Base-by-base conservation (phyloP, 2,329 filamentous ascomycete species). In the Aspergillus sp. region DNA sequence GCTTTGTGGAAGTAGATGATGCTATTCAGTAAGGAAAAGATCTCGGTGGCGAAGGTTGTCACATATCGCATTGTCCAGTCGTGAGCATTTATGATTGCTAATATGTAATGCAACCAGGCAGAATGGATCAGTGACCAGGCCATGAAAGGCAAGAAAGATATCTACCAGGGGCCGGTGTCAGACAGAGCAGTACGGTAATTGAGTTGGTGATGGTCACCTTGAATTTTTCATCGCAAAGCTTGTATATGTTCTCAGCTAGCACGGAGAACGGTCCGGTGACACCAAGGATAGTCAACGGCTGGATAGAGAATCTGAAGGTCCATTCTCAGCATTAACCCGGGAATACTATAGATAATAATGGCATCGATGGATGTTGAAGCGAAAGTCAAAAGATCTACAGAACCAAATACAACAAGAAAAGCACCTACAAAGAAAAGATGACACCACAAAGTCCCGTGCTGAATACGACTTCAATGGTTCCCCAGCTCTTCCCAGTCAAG, bases 61-160 rank as follows among this genome's bases (percentile, higher is more conserved):
- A 85, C 82, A 62, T 85, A 85, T 56, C 79, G 74, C 82, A 85
- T 85, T 0, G 82, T 85, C 79, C 81, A 85, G 63, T 84, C 81
- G 58, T 85, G 81, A 3, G 81, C 82, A 62, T 85, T 85, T 64
- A 84, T 78, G 44, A 84, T 76, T 47, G 82, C 81, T 10, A 85
- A 71, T 3, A 84, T 64, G 54, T 77, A 78, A 58, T 83, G 80
- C 73, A 85, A 78, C 82, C 82, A 85, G 6, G 73, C 78, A 5
- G 81, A 73, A 60, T 85, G 82, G 45, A 85, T 82, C 32, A 84
- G 72, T 2, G 79, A 76, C 82, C 82, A 85, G 2, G 82, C 80
- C 80, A 85, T 85, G 60, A 85, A 79, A 1, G 79, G 75, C n/a
- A 85, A 69, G 60, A 84, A 85, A 17, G 78, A 70, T 19, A 59